Evolutionary conservation across 2,329 filamentous ascomycete species (phyloP).

Genomic region (Arthrinium phaeospermum): DNA sequence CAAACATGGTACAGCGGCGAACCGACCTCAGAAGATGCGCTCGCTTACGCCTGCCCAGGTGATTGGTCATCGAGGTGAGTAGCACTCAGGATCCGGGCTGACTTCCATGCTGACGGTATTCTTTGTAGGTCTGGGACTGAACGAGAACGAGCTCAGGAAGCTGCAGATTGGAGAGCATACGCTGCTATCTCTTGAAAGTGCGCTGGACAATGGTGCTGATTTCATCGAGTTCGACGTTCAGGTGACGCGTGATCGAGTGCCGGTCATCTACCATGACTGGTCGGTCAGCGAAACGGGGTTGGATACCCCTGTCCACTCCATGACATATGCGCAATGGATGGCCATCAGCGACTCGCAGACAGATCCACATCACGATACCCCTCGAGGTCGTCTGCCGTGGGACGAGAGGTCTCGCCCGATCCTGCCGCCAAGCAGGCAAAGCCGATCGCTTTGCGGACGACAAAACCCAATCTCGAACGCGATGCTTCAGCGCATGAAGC

Average conservation of each 20-base stretch:
- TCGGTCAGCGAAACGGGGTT: conserved; percentile 48
- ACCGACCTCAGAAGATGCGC: conserved; percentile 22
- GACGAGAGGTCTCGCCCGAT: conserved; percentile 15
- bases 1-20: not conserved
- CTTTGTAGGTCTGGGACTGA: not conserved
- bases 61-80: conserved; percentile 24
- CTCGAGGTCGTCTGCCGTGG: conserved; percentile 13
- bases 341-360: conserved; percentile 36
- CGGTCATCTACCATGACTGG: conserved; percentile 50
- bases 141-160: conserved; percentile 14
- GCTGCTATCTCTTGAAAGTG: conserved; percentile 1
- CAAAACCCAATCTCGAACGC: conserved; percentile 26
- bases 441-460: conserved; percentile 15
- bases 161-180: conserved; percentile 21
- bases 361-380: conserved; percentile 20
- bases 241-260: conserved; percentile 45
- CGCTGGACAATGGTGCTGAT: conserved; percentile 17
- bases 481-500: conserved; percentile 40
- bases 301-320: conserved; percentile 45
- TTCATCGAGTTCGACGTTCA: conserved; percentile 46
- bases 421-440: not conserved
- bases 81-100: not conserved
- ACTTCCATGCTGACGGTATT: not conserved
- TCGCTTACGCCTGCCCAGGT: conserved; percentile 19
- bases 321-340: conserved; percentile 46